These are phyloP conservation scores for Phytophthora pseudosyringae DNA, from an alignment of 352 stramenopile species.

Conservation along the genomic window DNA sequence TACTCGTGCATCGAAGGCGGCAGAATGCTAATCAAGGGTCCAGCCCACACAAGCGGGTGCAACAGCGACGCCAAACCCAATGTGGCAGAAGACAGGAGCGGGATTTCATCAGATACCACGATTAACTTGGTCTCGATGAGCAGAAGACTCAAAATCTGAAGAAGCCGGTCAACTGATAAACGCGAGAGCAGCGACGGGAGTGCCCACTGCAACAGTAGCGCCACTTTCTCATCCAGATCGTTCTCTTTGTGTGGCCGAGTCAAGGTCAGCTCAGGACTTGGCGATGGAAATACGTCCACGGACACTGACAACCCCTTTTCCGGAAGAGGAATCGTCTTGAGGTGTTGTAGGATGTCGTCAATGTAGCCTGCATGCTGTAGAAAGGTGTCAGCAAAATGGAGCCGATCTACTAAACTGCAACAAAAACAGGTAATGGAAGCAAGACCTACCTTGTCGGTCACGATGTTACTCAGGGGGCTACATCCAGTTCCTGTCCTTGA, in stretches of 20 bases:
- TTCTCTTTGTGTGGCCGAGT: constrained; percentile 40
- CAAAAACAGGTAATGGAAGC: background rate
- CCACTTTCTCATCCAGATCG: constrained; percentile 44
- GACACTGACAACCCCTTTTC: constrained; percentile 23
- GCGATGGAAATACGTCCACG: constrained; percentile 28
- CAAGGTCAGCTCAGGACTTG: constrained; percentile 30
- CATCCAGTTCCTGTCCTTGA: constrained; percentile 11
- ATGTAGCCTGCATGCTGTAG: constrained; percentile 48
- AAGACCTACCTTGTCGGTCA: constrained; percentile 49
- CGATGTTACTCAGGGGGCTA: constrained; percentile 30
- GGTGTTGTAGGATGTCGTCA: constrained; percentile 35
- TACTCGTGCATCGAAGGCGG: constrained; percentile 60
- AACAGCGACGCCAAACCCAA: constrained; percentile 51
- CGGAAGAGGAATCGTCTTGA: constrained; percentile 32
- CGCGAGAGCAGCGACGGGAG: constrained; percentile 41
- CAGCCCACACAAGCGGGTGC: constrained; percentile 55
- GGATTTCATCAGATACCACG: constrained; percentile 52
- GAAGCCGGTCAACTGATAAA: constrained; percentile 46
- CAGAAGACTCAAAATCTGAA: constrained; percentile 51
- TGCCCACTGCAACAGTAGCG: constrained; percentile 54
- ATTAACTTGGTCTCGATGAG: constrained; percentile 65
- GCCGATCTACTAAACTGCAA: background rate
- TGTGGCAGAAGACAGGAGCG: constrained; percentile 48
- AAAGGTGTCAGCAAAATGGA: background rate
- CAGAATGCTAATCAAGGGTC: constrained; percentile 57